phyloP scores from a whole-genome alignment of 139 green algal genomes.

The Eudorina sp. region DNA sequence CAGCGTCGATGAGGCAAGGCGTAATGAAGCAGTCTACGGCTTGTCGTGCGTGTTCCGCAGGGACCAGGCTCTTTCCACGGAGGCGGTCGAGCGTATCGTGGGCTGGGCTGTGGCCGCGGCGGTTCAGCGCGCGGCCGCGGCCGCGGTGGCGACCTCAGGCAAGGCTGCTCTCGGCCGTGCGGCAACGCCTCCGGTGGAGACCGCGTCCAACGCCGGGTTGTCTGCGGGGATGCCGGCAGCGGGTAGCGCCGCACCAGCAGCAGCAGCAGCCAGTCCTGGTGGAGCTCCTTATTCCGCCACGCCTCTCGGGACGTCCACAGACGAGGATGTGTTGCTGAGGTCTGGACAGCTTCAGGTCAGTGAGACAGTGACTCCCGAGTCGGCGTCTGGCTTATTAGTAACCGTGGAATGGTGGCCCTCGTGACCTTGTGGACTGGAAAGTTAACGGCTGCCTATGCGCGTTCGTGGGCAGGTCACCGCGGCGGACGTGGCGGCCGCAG shows the following conservation, averaged over 20 bases:
- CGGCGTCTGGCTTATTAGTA: no score
- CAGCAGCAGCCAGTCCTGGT: no score
- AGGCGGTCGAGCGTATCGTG: slow-evolving; percentile 15
- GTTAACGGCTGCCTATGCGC: background rate
- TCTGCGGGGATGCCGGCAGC: no score
- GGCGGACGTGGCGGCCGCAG: background rate
- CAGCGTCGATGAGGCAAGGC: background rate
- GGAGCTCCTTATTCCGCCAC: no score
- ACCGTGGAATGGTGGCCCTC: no score
- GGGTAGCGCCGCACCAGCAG: no score
- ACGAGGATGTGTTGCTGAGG: background rate
- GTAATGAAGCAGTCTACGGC: background rate
- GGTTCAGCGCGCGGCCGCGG: background rate
- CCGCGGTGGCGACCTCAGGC: no score
- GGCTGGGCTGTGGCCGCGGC: slow-evolving; percentile 37
- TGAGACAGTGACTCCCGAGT: background rate
- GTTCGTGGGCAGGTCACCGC: background rate
- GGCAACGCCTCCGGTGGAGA: no score
- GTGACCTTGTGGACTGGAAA: no score
- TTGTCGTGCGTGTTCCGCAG: no score
- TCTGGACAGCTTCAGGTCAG: background rate
- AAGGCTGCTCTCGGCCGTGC: no score
- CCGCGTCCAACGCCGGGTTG: no score
- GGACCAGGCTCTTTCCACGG: slow-evolving; percentile 6
- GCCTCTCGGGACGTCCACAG: background rate